Conservation (phyloP, 116 monocot species). For the Phalaenopsis hybrid region DNA sequence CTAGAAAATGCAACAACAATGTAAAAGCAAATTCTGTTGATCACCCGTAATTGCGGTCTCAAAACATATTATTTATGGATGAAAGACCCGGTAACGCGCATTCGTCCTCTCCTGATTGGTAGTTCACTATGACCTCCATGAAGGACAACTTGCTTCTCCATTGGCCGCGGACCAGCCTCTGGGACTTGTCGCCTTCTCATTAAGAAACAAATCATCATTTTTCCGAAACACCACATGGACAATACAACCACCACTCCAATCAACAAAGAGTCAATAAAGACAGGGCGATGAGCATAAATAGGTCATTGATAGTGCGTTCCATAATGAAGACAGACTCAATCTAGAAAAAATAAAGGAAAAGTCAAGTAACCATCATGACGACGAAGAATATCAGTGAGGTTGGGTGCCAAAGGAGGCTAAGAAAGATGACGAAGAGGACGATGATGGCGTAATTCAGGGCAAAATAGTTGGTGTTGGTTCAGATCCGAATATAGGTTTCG, state of each 20-base stretch:
- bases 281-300: constrained; percentile 32
- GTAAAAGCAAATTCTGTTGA: no score
- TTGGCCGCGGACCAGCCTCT: no score
- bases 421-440: background rate
- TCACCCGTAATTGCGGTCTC: no score
- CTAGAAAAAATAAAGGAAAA: constrained; percentile 22
- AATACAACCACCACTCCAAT: constrained; percentile 40
- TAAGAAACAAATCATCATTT: constrained; percentile 44
- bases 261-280: constrained; percentile 44
- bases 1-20: no score
- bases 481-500: background rate
- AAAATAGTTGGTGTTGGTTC: constrained; percentile 2
- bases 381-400: constrained; percentile 71
- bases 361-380: constrained; percentile 47
- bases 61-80: no score
- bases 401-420: constrained; percentile 35
- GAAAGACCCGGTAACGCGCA: no score
- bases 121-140: no score
- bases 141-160: no score
- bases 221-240: constrained; percentile 46
- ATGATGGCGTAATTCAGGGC: constrained; percentile 15
- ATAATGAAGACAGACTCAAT: constrained; percentile 33
- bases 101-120: no score
- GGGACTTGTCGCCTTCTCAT: constrained; percentile 17
- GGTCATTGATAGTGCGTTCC: constrained; percentile 46